These are phyloP conservation scores for Umbelopsis isabellina DNA, from an alignment of 192 early-diverging fungal genomes.

Conservation along the genomic window DNA sequence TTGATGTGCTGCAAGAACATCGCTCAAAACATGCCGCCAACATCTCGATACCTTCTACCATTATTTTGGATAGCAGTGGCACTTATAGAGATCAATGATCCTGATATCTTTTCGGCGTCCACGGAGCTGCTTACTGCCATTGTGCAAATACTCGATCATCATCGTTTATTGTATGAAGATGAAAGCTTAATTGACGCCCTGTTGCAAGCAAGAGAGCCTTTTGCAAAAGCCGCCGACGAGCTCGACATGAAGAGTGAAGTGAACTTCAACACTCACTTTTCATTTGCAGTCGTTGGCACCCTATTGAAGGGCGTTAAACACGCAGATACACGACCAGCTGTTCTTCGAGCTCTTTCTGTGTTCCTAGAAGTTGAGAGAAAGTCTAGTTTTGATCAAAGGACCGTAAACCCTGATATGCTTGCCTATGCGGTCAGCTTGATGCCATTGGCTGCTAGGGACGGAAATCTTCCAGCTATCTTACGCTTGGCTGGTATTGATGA, in stretches of 20 bases:
- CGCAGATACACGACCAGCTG: conserved; percentile 66
- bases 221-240: conserved; percentile 68
- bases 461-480: conserved; percentile 59
- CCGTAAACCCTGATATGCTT: conserved; percentile 54
- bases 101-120: conserved; percentile 72
- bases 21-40: conserved; percentile 72
- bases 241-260: conserved; percentile 74
- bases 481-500: conserved; percentile 55
- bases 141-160: conserved; percentile 70
- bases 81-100: conserved; percentile 82
- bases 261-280: conserved; percentile 82
- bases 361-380: conserved; percentile 74
- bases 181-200: conserved; percentile 71
- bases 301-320: conserved; percentile 83
- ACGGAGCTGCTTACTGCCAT: conserved; percentile 70
- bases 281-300: conserved; percentile 77
- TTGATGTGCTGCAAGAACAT: conserved; percentile 86
- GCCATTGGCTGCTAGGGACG: conserved; percentile 71
- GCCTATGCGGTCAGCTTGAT: conserved; percentile 82
- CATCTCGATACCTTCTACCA: conserved; percentile 77
- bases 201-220: conserved; percentile 63
- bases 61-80: conserved; percentile 93
- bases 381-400: conserved; percentile 39
- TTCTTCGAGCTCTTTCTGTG: conserved; percentile 65
- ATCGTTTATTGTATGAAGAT: conserved; percentile 35